Conservation (phyloP, 305 asterid species). For the Nicotiana rustica region DNA sequence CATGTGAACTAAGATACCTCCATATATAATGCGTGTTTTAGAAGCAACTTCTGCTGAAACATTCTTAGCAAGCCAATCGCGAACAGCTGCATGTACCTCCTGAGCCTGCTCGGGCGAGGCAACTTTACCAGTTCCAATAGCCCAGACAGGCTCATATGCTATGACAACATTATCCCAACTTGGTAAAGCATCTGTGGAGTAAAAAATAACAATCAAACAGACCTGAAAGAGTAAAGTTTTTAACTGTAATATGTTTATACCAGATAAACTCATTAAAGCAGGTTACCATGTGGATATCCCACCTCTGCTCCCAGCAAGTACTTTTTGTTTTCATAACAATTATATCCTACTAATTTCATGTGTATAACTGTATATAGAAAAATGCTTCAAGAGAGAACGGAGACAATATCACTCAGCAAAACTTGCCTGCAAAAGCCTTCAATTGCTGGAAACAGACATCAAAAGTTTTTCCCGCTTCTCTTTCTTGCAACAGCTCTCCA, state of each 20-base stretch:
- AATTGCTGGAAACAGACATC: constrained; percentile 87
- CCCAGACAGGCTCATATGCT: constrained; percentile 98
- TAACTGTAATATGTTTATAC: not conserved
- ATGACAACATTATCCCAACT: constrained; percentile 88
- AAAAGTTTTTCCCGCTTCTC: constrained; percentile 93
- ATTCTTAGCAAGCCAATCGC: constrained; percentile 90
- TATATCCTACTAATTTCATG: not conserved
- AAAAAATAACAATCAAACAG: not conserved
- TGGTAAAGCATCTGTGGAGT: constrained; percentile 75
- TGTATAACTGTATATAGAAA: not conserved
- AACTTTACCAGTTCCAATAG: constrained; percentile 97
- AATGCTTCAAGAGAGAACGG: constrained; percentile 10
- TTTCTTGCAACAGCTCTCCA: constrained; percentile 85
- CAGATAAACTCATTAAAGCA: constrained; percentile 16
- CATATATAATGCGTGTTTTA: constrained; percentile 86
- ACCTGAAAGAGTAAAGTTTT: not conserved
- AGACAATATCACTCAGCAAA: not conserved
- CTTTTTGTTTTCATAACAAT: not conserved
- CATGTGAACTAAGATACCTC: constrained; percentile 58
- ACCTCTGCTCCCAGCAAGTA: not conserved
- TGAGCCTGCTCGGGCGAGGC: constrained; percentile 98
- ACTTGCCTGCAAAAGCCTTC: constrained; percentile 86
- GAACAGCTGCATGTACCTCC: constrained; percentile 89
- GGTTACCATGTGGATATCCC: not conserved
- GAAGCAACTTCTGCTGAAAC: constrained; percentile 93